These are phyloP conservation scores for Rhizophlyctis rosea DNA, from an alignment of 192 early-diverging fungal species.

Conservation along the genomic window DNA sequence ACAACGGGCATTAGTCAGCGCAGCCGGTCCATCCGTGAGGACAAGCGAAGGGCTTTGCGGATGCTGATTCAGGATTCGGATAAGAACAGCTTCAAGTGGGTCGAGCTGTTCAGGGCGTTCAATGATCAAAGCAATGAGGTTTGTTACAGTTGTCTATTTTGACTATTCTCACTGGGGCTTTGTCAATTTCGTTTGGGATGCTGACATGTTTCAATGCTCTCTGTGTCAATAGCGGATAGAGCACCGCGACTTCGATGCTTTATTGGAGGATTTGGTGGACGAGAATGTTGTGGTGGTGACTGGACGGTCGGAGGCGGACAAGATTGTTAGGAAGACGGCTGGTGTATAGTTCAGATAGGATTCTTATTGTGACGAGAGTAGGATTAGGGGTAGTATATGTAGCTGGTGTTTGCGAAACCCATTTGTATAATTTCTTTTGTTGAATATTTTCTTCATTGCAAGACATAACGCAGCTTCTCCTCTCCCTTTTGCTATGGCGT, in stretches of 20 bases:
- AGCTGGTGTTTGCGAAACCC: too few species aligned
- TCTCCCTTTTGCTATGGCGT: too few species aligned
- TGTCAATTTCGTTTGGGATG: slow-evolving; percentile 6
- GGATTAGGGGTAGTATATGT: too few species aligned
- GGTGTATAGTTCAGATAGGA: too few species aligned
- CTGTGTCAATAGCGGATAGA: slow-evolving; percentile 16
- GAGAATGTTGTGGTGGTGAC: slow-evolving; percentile 31
- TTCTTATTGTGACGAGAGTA: too few species aligned
- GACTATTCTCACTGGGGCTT: not conserved
- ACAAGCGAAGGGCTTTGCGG: slow-evolving; percentile 54
- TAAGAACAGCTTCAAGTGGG: slow-evolving; percentile 16
- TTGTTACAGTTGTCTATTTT: slow-evolving; percentile 1
- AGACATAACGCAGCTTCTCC: too few species aligned
- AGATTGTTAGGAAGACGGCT: slow-evolving; percentile 26
- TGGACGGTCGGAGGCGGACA: slow-evolving; percentile 30
- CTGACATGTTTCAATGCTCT: slow-evolving; percentile 1
- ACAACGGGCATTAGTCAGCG: slow-evolving; percentile 82
- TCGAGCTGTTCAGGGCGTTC: slow-evolving; percentile 30
- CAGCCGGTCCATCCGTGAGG: slow-evolving; percentile 59
- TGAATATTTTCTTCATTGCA: too few species aligned
- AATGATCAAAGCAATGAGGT: slow-evolving; percentile 23
- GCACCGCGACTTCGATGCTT: slow-evolving; percentile 38
- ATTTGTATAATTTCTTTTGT: too few species aligned
- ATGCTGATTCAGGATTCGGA: slow-evolving; percentile 19
- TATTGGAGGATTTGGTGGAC: slow-evolving; percentile 33